Conservation (phyloP, 495 filamentous ascomycete genomes). For the Chaetomium cochliodes region DNA sequence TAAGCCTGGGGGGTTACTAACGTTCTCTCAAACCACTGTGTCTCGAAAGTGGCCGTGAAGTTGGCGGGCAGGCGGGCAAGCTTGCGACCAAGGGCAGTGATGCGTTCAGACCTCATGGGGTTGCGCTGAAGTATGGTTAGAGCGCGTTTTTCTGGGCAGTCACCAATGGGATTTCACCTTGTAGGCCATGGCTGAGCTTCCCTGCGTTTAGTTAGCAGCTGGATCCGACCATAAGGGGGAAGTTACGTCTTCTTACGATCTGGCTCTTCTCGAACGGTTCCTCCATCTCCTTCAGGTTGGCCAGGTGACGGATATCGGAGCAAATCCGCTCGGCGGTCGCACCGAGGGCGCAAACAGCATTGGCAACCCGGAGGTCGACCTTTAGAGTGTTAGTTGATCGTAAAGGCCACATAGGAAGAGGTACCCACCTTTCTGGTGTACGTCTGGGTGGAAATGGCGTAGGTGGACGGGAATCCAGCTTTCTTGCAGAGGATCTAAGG, state of each 20-base stretch:
- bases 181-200: slow-evolving; percentile 64
- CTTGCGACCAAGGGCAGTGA: slow-evolving; percentile 72
- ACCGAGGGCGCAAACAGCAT: slow-evolving; percentile 79
- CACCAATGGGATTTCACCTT: slow-evolving; percentile 54
- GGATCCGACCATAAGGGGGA: not conserved
- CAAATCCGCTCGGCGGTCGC: slow-evolving; percentile 71
- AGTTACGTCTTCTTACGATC: slow-evolving; percentile 45
- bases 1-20: slow-evolving; percentile 43
- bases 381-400: slow-evolving; percentile 41
- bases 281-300: slow-evolving; percentile 66
- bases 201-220: slow-evolving; percentile 20
- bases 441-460: slow-evolving; percentile 71
- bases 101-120: slow-evolving; percentile 79
- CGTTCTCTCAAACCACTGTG: slow-evolving; percentile 78
- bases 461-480: slow-evolving; percentile 74
- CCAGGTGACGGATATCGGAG: slow-evolving; percentile 76
- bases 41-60: slow-evolving; percentile 71
- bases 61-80: slow-evolving; percentile 65
- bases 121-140: slow-evolving; percentile 27
- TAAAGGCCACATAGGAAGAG: no score
- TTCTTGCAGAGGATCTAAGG: slow-evolving; percentile 66
- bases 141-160: not conserved
- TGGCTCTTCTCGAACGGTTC: slow-evolving; percentile 87
- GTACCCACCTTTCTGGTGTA: slow-evolving; percentile 56
- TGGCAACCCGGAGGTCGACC: slow-evolving; percentile 77